Evolutionary conservation across 2,329 filamentous ascomycete genomes (phyloP).

Genomic region (Penicillium vulpinum): DNA sequence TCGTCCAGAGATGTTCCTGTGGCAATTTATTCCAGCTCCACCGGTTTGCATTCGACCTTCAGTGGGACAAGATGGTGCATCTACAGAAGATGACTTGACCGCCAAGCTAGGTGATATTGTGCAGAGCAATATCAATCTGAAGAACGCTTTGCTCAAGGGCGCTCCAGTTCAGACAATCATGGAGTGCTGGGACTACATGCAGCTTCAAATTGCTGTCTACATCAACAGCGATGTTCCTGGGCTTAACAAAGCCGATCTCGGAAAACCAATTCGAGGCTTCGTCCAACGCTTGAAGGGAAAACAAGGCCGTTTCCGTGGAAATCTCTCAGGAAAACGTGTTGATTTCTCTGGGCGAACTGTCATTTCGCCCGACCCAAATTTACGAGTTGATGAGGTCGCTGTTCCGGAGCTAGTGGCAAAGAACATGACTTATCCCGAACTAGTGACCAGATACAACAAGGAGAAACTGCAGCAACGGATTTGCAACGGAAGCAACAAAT

Average conservation of each 20-base stretch:
- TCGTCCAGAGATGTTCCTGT: slow-evolving; percentile 93
- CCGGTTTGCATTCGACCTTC: slow-evolving; percentile 93
- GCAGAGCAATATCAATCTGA: slow-evolving; percentile 84
- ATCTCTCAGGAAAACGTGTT: slow-evolving; percentile 95
- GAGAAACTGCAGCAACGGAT: slow-evolving; percentile 75
- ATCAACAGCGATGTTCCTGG: slow-evolving; percentile 96
- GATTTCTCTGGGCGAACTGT: slow-evolving; percentile 97
- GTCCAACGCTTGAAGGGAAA: slow-evolving; percentile 96
- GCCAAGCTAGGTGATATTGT: slow-evolving; percentile 97
- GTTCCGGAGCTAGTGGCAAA: slow-evolving; percentile 90
- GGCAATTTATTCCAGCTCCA: slow-evolving; percentile 92
- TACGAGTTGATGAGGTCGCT: slow-evolving; percentile 90
- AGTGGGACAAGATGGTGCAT: slow-evolving; percentile 87
- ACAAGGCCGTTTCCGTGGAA: slow-evolving; percentile 94
- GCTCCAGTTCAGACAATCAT: slow-evolving; percentile 86
- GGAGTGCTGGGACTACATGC: slow-evolving; percentile 97
- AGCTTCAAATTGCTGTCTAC: slow-evolving; percentile 94
- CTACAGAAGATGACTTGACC: slow-evolving; percentile 94
- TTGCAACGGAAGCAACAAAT: slow-evolving; percentile 70
- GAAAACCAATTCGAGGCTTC: slow-evolving; percentile 88
- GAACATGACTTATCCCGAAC: slow-evolving; percentile 93
- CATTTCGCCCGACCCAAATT: slow-evolving; percentile 94
- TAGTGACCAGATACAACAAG: slow-evolving; percentile 80
- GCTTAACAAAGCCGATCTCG: slow-evolving; percentile 81
- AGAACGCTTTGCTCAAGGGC: slow-evolving; percentile 77